Percentiles rank a stretch among this genome's conserved stretches.
phyloP scores from a whole-genome alignment of 176 grass and related monocot genomes.

The Tuctoria greenei region DNA sequence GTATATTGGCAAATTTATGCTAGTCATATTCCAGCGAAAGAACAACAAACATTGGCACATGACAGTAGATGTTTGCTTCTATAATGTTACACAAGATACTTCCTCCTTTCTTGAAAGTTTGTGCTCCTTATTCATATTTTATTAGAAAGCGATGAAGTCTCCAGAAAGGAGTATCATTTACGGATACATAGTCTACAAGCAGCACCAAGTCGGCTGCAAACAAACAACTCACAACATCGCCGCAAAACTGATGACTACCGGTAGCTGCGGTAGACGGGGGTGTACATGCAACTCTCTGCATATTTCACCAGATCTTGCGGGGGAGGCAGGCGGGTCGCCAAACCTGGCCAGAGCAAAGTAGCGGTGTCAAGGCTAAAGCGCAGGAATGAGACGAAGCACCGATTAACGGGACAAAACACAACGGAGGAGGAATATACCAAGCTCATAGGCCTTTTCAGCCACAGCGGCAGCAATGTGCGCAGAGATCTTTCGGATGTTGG shows the following conservation, averaged over 20 bases:
- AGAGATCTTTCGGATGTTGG: slow-evolving; percentile 87
- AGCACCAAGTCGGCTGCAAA: slow-evolving; percentile 4
- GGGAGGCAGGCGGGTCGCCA: slow-evolving; percentile 76
- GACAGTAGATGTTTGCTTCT: slow-evolving; percentile 17
- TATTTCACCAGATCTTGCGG: slow-evolving; percentile 73
- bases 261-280: slow-evolving; percentile 76
- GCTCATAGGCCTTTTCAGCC: slow-evolving; percentile 91
- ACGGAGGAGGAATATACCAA: slow-evolving; percentile 48
- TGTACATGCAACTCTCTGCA: slow-evolving; percentile 95
- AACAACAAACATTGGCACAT: slow-evolving; percentile 21
- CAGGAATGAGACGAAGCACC: not conserved
- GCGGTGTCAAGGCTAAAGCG: not conserved
- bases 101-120: too few species aligned
- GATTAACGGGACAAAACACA: not conserved
- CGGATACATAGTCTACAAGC: slow-evolving; percentile 6
- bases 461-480: slow-evolving; percentile 81
- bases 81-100: slow-evolving; percentile 33
- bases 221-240: slow-evolving; percentile 35
- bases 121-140: too few species aligned
- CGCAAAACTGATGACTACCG: slow-evolving; percentile 65
- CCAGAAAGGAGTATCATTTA: too few species aligned
- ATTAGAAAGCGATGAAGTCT: too few species aligned
- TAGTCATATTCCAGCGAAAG: not conserved
- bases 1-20: not conserved
- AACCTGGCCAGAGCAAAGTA: slow-evolving; percentile 45